Conservation (phyloP, 1,284 basidiomycete genomes). For the Rhizoctonia solani region DNA sequence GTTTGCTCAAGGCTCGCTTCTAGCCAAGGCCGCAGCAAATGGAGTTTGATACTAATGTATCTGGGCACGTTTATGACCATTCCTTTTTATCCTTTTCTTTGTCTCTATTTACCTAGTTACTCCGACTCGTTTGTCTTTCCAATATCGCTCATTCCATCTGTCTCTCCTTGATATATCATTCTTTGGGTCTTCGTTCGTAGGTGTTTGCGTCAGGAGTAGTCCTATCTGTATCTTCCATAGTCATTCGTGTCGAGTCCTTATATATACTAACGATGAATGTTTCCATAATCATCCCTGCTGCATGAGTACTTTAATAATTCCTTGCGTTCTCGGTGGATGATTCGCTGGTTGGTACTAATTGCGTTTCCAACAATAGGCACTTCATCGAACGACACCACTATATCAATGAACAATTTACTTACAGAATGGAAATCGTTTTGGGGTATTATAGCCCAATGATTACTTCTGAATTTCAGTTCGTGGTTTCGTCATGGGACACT, state of each 20-base stretch:
- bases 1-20: conserved; percentile 36
- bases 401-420: no score
- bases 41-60: not conserved
- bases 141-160: conserved; percentile 12
- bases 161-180: conserved; percentile 3
- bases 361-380: no score
- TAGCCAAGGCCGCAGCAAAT: conserved; percentile 32
- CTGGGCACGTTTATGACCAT: conserved; percentile 14
- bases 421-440: no score
- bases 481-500: no score
- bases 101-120: conserved; percentile 14
- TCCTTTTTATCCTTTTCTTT: conserved; percentile 15
- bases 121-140: not conserved
- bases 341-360: no score
- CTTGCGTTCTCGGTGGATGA: no score
- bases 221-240: conserved; percentile 23
- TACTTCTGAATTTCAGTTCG: no score
- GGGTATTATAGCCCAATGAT: no score
- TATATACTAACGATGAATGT: not conserved
- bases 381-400: no score
- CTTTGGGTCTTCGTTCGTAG: conserved; percentile 30
- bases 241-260: conserved; percentile 1
- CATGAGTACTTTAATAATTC: no score
- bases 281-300: not conserved
- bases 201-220: conserved; percentile 10